A percentile compares a stretch with the other conserved stretches of the same genome.
Conservation (phyloP, 164 flowering plant genomes). For the Malania oleifera region DNA sequence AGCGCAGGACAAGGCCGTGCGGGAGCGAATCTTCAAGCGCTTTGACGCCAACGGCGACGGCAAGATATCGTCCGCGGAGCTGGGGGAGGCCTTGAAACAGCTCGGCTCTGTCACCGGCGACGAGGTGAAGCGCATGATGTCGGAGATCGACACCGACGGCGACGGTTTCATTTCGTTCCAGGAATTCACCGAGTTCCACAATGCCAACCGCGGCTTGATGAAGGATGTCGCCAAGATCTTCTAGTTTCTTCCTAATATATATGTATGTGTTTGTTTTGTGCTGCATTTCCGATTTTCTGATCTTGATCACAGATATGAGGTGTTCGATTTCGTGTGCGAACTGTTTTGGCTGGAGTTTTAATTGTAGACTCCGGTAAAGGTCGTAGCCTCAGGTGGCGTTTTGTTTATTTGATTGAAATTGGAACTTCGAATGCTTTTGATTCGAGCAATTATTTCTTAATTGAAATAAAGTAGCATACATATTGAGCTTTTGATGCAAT, state of each 20-base stretch:
- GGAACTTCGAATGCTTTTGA: too few species aligned
- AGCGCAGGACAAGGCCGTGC: conserved; percentile 20
- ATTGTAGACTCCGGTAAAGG: too few species aligned
- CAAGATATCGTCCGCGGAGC: conserved; percentile 45
- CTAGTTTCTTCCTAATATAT: conserved; percentile 8
- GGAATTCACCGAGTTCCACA: conserved; percentile 42
- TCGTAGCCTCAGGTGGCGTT: too few species aligned
- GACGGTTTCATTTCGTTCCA: conserved; percentile 56
- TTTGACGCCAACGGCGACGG: conserved; percentile 59
- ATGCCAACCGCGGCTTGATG: conserved; percentile 47
- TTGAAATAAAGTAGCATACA: too few species aligned
- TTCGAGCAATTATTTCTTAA: too few species aligned
- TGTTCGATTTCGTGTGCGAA: too few species aligned
- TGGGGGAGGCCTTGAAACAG: conserved; percentile 43
- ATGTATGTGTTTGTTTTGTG: not conserved
- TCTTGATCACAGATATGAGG: too few species aligned
- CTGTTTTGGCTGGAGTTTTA: too few species aligned
- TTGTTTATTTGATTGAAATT: too few species aligned
- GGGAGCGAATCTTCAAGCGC: conserved; percentile 46
- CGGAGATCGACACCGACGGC: conserved; percentile 59
- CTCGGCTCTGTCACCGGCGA: conserved; percentile 42
- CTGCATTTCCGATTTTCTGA: too few species aligned
- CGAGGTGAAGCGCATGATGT: conserved; percentile 48
- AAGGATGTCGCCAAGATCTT: conserved; percentile 61
- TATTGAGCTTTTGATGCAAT: too few species aligned